Conservation (phyloP, 306 rosid species). For the Ceratonia siliqua region DNA sequence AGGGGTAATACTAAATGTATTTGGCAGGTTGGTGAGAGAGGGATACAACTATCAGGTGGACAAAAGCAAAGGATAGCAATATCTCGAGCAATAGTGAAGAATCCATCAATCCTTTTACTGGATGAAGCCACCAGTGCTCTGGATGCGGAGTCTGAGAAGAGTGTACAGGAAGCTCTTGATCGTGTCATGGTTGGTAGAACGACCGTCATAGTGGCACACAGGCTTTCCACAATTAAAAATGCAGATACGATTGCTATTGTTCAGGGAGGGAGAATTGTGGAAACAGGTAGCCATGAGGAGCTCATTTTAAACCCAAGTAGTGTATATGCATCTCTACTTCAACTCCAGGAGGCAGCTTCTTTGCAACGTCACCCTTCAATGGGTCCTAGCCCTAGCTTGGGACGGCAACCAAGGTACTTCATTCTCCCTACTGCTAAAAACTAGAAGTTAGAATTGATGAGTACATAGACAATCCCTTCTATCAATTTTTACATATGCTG, state of each 20-base stretch:
- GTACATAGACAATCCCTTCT: not conserved
- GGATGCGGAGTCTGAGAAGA: conserved; percentile 93
- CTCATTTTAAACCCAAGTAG: conserved; percentile 74
- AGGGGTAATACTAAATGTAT: conserved; percentile 17
- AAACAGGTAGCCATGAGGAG: conserved; percentile 86
- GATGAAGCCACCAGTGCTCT: conserved; percentile 98
- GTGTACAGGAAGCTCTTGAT: conserved; percentile 97
- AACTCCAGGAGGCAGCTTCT: conserved; percentile 73
- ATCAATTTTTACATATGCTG: not conserved
- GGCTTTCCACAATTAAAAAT: conserved; percentile 88
- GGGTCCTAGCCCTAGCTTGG: conserved; percentile 55
- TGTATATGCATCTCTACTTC: conserved; percentile 80
- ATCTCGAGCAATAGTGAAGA: conserved; percentile 87
- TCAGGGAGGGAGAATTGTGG: conserved; percentile 84
- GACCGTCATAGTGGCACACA: conserved; percentile 86
- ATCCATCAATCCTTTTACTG: conserved; percentile 77
- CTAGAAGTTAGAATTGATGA: not conserved
- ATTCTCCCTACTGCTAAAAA: not conserved
- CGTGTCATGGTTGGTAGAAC: conserved; percentile 96
- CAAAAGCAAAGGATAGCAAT: conserved; percentile 96
- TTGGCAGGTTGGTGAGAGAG: conserved; percentile 95
- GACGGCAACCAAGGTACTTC: conserved; percentile 69
- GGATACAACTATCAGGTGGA: conserved; percentile 94
- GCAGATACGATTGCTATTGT: conserved; percentile 87
- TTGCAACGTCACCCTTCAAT: conserved; percentile 58